Evolutionary conservation across 1,284 basidiomycete genomes (phyloP), one percentile per base, ranked within the genome.

Genomic region (Boletus mariae): DNA sequence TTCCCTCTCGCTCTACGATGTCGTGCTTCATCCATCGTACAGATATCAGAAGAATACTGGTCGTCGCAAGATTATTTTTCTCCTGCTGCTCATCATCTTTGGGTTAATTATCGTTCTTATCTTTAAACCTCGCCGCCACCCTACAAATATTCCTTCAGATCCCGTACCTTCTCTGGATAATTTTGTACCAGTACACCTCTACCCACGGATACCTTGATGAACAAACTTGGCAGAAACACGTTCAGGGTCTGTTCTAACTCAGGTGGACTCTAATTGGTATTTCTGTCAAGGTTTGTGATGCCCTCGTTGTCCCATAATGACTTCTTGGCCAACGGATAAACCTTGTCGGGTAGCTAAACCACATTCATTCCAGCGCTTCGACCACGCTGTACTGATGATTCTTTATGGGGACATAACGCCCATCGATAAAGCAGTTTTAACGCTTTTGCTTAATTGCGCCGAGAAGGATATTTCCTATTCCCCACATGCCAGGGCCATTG

Each of bases 1-100:
- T 56, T 40, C 42, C 28, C 23, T 8, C 13, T n/a, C 26, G 17
- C 28, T 13, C 20, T 13, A 7, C 12, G 31, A 38, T 17, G 12
- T 37, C 17, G 40, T 40, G 53, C 26, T 61, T 31, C 59, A 58
- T 45, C 35, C 17, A 40, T 57, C 31, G 47, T 45, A 54, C 70
- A 93, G 90, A 56, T 95, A 98, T 71, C 97, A 99, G 76, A 87
- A 87, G 63, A 92, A 91, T 62, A 94, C 93, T 2, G 94, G 94
- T 42, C 82, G 92, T 66, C 82, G 95, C 68, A 87, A 90, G 71
- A 93, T 94, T 70, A 98, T 99, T 57, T 88, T 98, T 65, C 80
- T 99, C 34, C 80, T 99, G 34, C 60, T 97, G 32, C 80, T 99
- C 45, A 83, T 94, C 66, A 96, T 98, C 64, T 82, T 94, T 62